Evolutionary conservation across 2,329 filamentous ascomycete genomes (phyloP), one percentile per base, ranked within the genome.

Genomic region (Orbilia oligospora): DNA sequence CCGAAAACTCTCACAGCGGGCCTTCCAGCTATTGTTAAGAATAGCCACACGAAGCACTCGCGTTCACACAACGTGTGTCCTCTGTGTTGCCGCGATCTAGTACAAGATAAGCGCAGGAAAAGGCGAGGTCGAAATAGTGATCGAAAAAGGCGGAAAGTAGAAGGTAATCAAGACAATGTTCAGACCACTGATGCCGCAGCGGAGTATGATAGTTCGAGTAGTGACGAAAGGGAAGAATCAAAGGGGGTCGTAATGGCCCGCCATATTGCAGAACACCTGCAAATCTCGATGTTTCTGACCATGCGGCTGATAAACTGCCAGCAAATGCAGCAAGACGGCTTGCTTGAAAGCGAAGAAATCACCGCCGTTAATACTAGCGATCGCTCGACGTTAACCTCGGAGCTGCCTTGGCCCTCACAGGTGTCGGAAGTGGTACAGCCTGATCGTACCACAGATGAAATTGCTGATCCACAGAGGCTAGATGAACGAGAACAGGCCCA

Each of bases 51-150:
- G 5, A 22, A 65, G n/a, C 27, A 22, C 10, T 16, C 27, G 1
- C 18, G 61, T 5, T 14, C 24, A 14, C 22, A 22, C n/a, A 20
- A 30, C 0, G 22, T 65, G 9, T 65, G 61, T 22, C 61, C 61
- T 4, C 38, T 65, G 12, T 65, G 61, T 12, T 33, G 38, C 20
- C 38, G 41, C 20, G 41, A 65, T 49, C 20, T 49, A 20, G n/a
- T 65, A n/a, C 16, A 48, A n/a, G 41, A 65, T 1, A 49, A 49
- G 18, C 20, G 41, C 5, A 46, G 22, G 12, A 48, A 33, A 2
- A 64, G 1, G 5, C 14, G 38, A 10, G 14, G 3, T 20, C 3
- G 53, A 20, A 9, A 10, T 3, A 12, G 0, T 56, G 2, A 1
- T 20, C 27, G 53, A 0, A 56, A 56, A 36, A 12, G 53, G 27